Evolutionary conservation across 176 grass and related monocot genomes (phyloP).

Genomic region (Eragrostis curvula): DNA sequence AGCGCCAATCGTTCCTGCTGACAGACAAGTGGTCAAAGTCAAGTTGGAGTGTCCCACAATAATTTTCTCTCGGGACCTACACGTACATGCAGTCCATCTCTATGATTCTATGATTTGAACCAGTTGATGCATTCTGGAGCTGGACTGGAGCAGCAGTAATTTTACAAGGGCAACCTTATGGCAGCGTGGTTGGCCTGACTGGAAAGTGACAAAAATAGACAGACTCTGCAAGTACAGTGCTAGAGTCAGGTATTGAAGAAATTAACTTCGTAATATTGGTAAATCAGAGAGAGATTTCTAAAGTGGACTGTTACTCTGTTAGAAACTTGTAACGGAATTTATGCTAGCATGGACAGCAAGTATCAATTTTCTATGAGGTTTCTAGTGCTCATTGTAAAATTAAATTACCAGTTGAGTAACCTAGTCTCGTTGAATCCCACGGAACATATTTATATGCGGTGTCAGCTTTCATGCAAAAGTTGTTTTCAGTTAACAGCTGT

Average conservation of each 20-base stretch:
- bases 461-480: slow-evolving; percentile 32
- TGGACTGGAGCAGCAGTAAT: slow-evolving; percentile 15
- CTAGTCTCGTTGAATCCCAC: slow-evolving; percentile 32
- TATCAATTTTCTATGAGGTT: neutral
- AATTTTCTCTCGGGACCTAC: slow-evolving; percentile 47
- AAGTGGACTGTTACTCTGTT: slow-evolving; percentile 22
- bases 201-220: slow-evolving; percentile 12
- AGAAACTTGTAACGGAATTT: neutral
- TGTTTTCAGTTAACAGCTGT: slow-evolving; percentile 29
- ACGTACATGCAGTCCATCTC: neutral
- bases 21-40: slow-evolving; percentile 40
- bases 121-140: slow-evolving; percentile 9
- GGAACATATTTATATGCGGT: slow-evolving; percentile 14
- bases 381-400: neutral
- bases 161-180: slow-evolving; percentile 17
- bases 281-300: neutral
- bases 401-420: slow-evolving; percentile 7
- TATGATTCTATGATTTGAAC: slow-evolving; percentile 33
- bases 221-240: neutral
- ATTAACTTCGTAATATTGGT: neutral
- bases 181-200: neutral
- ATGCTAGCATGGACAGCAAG: neutral
- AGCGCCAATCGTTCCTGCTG: slow-evolving; percentile 32
- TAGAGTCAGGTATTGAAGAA: neutral
- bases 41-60: slow-evolving; percentile 37